phyloP scores from a whole-genome alignment of 2,329 filamentous ascomycete species.

The Colletotrichum chrysophilum region DNA sequence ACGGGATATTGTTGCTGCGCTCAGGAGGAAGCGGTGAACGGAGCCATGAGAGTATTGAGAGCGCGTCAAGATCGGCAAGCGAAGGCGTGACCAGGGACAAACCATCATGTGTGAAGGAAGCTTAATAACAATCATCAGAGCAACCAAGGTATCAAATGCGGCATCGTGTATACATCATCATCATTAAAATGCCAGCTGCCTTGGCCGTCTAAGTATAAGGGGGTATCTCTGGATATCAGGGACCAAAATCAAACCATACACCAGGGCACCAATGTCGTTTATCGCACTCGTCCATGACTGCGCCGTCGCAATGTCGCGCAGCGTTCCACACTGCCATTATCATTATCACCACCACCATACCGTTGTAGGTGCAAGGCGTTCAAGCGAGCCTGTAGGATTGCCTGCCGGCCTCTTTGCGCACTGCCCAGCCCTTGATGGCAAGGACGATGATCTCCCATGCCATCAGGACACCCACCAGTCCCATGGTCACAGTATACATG shows the following conservation, averaged over 20 bases:
- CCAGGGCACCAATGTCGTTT: not conserved
- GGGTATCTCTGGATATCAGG: conserved; percentile 8
- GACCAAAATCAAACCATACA: not conserved
- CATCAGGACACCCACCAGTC: conserved; percentile 82
- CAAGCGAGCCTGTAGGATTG: not conserved
- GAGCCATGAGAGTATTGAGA: not conserved
- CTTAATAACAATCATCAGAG: not conserved
- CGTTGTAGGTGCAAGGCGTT: not conserved
- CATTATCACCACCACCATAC: not conserved
- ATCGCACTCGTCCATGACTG: not conserved
- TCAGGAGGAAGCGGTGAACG: not conserved
- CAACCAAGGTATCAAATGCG: not conserved
- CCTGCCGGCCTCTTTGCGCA: conserved; percentile 47
- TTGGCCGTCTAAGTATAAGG: not conserved
- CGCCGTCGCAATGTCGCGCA: not conserved
- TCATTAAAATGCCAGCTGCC: not conserved
- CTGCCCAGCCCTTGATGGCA: conserved; percentile 87
- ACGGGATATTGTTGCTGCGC: not conserved
- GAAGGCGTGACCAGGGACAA: not conserved
- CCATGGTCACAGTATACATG: conserved; percentile 87
- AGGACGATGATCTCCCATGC: conserved; percentile 81
- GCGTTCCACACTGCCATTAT: not conserved
- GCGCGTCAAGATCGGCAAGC: not conserved
- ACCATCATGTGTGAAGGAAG: not conserved
- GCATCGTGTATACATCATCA: not conserved